phyloP scores from a whole-genome alignment of 768 basidiomycete genomes.

The Pleurotus pulmonarius region DNA sequence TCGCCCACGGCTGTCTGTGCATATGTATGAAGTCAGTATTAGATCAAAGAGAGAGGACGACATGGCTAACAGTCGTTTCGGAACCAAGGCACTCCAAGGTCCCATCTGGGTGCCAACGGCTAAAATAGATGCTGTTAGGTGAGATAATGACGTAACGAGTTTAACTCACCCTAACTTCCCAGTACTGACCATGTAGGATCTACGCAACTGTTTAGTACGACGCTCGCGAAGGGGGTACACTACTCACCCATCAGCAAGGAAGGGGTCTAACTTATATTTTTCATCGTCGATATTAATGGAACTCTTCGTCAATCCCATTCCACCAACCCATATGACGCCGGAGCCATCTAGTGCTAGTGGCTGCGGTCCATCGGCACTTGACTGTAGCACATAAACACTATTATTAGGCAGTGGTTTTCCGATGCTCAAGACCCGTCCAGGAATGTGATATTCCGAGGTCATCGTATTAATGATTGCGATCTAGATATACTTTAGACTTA shows the following conservation, averaged over 20 bases:
- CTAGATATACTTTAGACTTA: background rate
- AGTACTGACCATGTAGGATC: constrained; percentile 61
- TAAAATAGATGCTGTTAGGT: background rate
- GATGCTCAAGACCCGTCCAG: constrained; percentile 39
- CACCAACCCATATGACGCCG: constrained; percentile 59
- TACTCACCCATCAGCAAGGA: constrained; percentile 32
- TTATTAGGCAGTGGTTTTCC: constrained; percentile 55
- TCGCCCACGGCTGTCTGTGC: too few relatives aligned
- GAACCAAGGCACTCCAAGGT: constrained; percentile 52
- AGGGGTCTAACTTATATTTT: constrained; percentile 48
- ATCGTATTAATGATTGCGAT: constrained; percentile 58
- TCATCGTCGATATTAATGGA: constrained; percentile 54
- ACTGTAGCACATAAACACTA: constrained; percentile 29
- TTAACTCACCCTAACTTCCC: constrained; percentile 41
- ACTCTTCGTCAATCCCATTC: constrained; percentile 49
- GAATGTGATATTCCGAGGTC: constrained; percentile 33
- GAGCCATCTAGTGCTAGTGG: constrained; percentile 27
- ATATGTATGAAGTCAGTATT: too few relatives aligned
- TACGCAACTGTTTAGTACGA: constrained; percentile 18
- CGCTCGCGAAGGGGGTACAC: background rate
- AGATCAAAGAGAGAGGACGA: too few relatives aligned
- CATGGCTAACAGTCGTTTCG: too few relatives aligned
- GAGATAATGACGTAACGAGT: background rate
- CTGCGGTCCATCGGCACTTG: constrained; percentile 24
- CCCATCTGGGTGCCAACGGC: constrained; percentile 46